Percentiles rank a stretch among this genome's conserved stretches.
Evolutionary conservation across 2,329 filamentous ascomycete genomes (phyloP).

Genomic region (Dothideomycetes sp.): DNA sequence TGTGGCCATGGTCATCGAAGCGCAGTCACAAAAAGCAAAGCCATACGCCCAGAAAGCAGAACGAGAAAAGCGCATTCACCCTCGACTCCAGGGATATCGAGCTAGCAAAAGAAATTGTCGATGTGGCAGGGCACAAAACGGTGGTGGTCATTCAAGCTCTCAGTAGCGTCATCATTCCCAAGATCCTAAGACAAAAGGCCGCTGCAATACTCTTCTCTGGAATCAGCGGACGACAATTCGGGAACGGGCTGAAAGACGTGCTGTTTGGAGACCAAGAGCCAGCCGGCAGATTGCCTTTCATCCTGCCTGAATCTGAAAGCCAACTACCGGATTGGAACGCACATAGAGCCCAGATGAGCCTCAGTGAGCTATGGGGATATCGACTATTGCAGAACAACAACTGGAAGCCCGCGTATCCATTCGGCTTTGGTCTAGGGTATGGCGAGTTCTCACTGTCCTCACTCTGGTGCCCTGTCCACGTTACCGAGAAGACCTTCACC

Average conservation of each 20-base stretch:
- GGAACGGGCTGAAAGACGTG: constrained; percentile 11
- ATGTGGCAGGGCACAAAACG: not conserved
- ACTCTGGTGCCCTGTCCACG: constrained; percentile 1
- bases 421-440: constrained; percentile 9
- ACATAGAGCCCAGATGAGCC: constrained; percentile 12
- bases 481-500: not conserved
- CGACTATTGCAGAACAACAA: constrained; percentile 14
- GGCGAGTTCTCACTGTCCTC: constrained; percentile 1
- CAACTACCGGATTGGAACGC: constrained; percentile 16
- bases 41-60: no score
- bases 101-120: not conserved
- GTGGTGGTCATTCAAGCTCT: constrained; percentile 3
- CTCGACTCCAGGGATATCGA: not conserved
- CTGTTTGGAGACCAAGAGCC: constrained; percentile 10
- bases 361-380: constrained; percentile 18
- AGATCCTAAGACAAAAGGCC: constrained; percentile 1
- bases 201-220: constrained; percentile 8
- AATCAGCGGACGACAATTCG: constrained; percentile 12
- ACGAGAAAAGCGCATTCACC: no score
- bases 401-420: constrained; percentile 11
- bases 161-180: constrained; percentile 1
- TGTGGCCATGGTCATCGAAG: no score
- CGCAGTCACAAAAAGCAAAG: no score
- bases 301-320: constrained; percentile 12
- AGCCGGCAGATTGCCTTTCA: constrained; percentile 11